Conservation (phyloP, 768 basidiomycete genomes). For the Tricholoma matsutake region DNA sequence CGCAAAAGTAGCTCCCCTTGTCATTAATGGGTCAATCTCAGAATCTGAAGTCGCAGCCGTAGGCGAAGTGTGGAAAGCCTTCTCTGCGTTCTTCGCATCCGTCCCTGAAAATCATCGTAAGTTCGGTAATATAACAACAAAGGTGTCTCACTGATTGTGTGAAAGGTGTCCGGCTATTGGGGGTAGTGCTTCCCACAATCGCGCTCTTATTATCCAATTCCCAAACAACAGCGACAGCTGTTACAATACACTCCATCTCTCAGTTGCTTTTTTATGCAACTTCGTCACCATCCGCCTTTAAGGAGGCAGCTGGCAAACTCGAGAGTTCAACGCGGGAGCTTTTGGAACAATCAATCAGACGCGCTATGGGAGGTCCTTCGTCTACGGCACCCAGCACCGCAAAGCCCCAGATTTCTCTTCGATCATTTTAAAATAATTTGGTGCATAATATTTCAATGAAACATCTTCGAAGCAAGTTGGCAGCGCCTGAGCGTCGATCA, state of each 20-base stretch:
- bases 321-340: constrained; percentile 53
- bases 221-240: constrained; percentile 35
- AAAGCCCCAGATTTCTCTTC: constrained; percentile 78
- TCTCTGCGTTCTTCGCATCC: constrained; percentile 58
- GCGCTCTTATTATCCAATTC: constrained; percentile 63
- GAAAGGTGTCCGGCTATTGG: constrained; percentile 63
- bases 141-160: constrained; percentile 9
- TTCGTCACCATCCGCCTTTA: constrained; percentile 71
- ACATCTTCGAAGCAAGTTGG: neutral
- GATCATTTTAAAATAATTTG: constrained; percentile 49
- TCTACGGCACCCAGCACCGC: constrained; percentile 29
- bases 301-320: constrained; percentile 74
- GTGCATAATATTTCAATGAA: neutral
- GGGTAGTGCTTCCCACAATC: constrained; percentile 73
- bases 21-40: constrained; percentile 53
- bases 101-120: constrained; percentile 61
- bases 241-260: constrained; percentile 57
- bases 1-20: constrained; percentile 59
- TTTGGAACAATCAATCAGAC: constrained; percentile 77
- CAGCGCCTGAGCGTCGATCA: too few relatives aligned
- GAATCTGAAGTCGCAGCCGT: constrained; percentile 61
- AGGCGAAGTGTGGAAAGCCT: constrained; percentile 80
- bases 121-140: constrained; percentile 22
- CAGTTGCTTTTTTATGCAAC: constrained; percentile 75
- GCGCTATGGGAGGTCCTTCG: constrained; percentile 55